phyloP scores from a whole-genome alignment of 2,329 filamentous ascomycete genomes.

The Microcyclosporella mali region DNA sequence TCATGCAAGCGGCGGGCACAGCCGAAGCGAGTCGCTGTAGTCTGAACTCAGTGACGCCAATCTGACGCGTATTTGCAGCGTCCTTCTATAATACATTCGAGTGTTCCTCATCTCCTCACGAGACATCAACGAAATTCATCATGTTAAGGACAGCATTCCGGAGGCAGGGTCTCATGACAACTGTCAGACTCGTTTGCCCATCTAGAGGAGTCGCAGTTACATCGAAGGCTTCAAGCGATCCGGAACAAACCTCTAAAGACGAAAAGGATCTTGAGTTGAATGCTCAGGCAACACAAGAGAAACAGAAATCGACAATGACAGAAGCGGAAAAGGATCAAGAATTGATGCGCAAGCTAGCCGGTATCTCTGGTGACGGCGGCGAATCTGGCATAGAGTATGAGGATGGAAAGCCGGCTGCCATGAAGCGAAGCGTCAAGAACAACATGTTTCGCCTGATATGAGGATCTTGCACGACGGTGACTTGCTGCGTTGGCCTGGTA shows the following conservation, averaged over 20 bases:
- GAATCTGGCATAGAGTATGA: conserved; percentile 68
- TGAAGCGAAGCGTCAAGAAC: conserved; percentile 67
- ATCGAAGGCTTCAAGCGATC: neutral
- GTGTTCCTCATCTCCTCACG: neutral
- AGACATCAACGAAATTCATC: neutral
- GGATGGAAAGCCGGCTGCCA: conserved; percentile 62
- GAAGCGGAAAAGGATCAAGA: conserved; percentile 61
- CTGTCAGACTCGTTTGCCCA: conserved; percentile 2
- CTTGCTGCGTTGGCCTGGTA: too few species aligned
- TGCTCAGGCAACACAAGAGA: conserved; percentile 15
- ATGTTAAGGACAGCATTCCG: neutral
- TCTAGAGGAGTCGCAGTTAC: neutral
- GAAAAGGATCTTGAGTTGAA: conserved; percentile 11
- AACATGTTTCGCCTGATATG: conserved; percentile 73
- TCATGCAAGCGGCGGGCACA: conserved; percentile 1
- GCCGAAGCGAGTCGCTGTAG: neutral
- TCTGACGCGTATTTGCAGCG: neutral
- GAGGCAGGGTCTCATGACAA: neutral
- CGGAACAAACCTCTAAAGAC: conserved; percentile 12
- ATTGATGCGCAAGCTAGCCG: conserved; percentile 58
- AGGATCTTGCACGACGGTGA: conserved; percentile 5
- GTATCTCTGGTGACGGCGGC: conserved; percentile 63
- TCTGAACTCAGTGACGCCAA: neutral
- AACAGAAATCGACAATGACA: conserved; percentile 43
- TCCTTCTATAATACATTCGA: neutral